These are phyloP conservation scores for Mitragyna speciosa DNA, from an alignment of 257 asterid species.

Conservation along the genomic window DNA sequence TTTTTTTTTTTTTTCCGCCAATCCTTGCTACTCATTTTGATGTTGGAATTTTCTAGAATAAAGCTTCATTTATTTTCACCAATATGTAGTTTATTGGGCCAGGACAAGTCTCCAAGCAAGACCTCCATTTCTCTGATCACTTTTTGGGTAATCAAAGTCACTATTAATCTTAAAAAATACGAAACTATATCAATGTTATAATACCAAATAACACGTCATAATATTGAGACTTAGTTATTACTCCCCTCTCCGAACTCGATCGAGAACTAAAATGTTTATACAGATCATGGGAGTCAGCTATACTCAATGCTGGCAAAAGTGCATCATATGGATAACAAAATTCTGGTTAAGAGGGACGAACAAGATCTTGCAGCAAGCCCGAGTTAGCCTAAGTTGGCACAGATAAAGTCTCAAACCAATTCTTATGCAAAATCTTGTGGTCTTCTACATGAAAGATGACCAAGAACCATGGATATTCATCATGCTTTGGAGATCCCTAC, in stretches of 20 bases:
- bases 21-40: not conserved
- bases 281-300: not conserved
- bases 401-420: not conserved
- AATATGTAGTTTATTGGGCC: not conserved
- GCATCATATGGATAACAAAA: not conserved
- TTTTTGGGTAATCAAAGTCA: not conserved
- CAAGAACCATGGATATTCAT: not conserved
- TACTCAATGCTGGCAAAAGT: not conserved
- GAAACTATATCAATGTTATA: no score
- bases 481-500: constrained; percentile 4
- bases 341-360: not conserved
- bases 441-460: not conserved
- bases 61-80: no score
- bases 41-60: no score
- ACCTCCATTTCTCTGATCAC: not conserved
- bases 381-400: not conserved
- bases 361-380: not conserved
- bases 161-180: not conserved
- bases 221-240: no score
- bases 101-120: not conserved
- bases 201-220: not conserved
- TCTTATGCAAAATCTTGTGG: not conserved
- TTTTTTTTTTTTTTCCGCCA: no score
- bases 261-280: not conserved
- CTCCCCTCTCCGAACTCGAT: not conserved